Evolutionary conservation across 495 filamentous ascomycete genomes (phyloP), one percentile per base, ranked within the genome.

Genomic region (Aspergillus biplanus): DNA sequence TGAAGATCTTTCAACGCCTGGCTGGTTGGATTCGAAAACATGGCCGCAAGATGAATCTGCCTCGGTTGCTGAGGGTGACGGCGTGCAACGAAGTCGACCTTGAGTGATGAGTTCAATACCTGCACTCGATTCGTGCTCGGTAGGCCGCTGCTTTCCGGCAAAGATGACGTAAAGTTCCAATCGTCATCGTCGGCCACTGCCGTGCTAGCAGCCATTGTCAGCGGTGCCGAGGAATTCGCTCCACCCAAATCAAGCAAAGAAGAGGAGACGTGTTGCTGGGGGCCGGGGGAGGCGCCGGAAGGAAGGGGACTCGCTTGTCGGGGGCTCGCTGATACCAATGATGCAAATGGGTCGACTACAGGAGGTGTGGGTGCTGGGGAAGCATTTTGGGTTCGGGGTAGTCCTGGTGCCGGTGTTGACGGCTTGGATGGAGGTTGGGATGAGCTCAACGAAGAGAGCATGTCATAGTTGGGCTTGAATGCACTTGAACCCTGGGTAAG

Each of bases 161-260:
- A 78, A 0, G 95, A 90, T 5, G 95, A 97, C 7, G 91, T 83
- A 69, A 98, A 99, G 39, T 87, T 87, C 95, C 95, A 99, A 67
- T 99, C 95, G 64, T 99, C 95, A 56, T 88, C 80, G 66, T 70
- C 78, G 33, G 71, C 62, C 32, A 77, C 32, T 27, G 15, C 68
- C 54, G 76, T 67, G 56, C 73, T 70, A 33, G 64, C 63, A 11
- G 61, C 34, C 32, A 69, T 58, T 35, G 75, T 68, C 18, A 61
- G 62, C 59, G 69, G 68, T 46, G 59, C 61, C 27, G 69, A 56
- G 31, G 71, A 58, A 49, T 58, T 60, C 5, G 65, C 56, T 12
- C 65, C 76, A 7, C 63, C 65, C 21, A 83, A 70, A 62, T 83
- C 79, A 49, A 85, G 77, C 33, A 85, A 65, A 8, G 81, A 79